These are phyloP conservation scores for Globisporangium recalcitrans DNA, from an alignment of 352 stramenopile genomes.

Conservation along the genomic window DNA sequence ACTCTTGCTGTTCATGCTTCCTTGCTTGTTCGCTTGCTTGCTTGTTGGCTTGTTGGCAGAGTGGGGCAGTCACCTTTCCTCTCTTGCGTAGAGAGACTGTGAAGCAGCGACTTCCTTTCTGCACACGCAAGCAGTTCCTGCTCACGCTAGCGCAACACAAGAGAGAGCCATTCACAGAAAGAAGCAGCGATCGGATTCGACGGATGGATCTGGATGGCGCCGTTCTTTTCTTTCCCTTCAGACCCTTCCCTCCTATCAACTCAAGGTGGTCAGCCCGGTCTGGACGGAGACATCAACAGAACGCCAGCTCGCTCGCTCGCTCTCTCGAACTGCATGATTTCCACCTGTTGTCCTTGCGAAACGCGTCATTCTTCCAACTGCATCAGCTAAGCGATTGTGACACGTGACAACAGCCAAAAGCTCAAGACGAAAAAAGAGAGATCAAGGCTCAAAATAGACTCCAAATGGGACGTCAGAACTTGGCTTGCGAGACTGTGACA, in stretches of 20 bases:
- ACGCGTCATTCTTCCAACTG: neutral
- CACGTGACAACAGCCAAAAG: too few species aligned
- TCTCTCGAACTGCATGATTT: neutral
- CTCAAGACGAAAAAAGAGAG: too few species aligned
- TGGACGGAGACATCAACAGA: too few species aligned
- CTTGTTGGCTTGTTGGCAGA: neutral
- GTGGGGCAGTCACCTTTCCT: neutral
- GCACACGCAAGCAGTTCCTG: neutral
- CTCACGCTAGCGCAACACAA: neutral
- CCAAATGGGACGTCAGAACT: too few species aligned
- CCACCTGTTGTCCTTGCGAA: too few species aligned
- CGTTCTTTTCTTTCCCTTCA: conserved; percentile 11
- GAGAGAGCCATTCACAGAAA: conserved; percentile 14
- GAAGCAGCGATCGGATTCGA: neutral
- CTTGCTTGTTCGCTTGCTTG: neutral
- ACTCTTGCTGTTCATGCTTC: conserved; percentile 24
- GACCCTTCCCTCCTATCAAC: conserved; percentile 10
- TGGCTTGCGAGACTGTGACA: too few species aligned
- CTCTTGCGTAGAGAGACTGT: neutral
- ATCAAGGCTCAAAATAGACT: too few species aligned
- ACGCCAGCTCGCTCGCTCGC: too few species aligned
- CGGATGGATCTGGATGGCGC: conserved; percentile 11
- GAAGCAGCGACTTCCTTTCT: neutral
- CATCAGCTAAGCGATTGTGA: conserved; percentile 1
- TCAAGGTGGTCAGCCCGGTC: too few species aligned